A percentile compares a stretch with the other conserved stretches of the same genome.
phyloP scores from a whole-genome alignment of 805 yeast species.

The Kodamaea kaohsiungensis region DNA sequence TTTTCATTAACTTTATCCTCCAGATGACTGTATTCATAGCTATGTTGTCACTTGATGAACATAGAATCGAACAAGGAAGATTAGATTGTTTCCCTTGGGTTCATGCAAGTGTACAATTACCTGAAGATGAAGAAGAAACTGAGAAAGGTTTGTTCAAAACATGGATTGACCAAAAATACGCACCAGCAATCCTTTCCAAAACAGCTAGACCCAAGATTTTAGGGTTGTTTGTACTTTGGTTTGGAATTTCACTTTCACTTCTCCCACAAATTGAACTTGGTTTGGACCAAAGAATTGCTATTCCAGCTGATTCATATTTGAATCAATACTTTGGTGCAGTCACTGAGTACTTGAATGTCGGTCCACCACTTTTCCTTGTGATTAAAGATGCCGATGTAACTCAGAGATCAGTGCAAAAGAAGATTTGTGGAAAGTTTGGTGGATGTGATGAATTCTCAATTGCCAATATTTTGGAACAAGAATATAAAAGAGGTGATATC shows the following conservation, averaged over 20 bases:
- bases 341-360: conserved; percentile 72
- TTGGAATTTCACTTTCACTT: conserved; percentile 62
- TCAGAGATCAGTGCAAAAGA: conserved; percentile 59
- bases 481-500: conserved; percentile 60
- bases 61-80: conserved; percentile 56
- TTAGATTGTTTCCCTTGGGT: conserved; percentile 65
- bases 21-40: conserved; percentile 84
- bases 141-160: conserved; percentile 12
- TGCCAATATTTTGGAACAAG: conserved; percentile 82
- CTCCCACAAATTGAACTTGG: conserved; percentile 75
- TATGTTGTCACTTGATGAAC: conserved; percentile 65
- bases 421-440: conserved; percentile 84
- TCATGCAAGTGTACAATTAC: neutral
- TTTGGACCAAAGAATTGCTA: conserved; percentile 84
- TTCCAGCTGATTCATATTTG: conserved; percentile 81
- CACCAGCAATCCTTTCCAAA: conserved; percentile 57
- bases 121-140: conserved; percentile 7
- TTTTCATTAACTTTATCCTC: conserved; percentile 68
- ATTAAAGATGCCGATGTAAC: conserved; percentile 70
- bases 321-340: conserved; percentile 79
- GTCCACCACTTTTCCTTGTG: conserved; percentile 91
- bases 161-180: conserved; percentile 50
- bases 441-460: conserved; percentile 79
- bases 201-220: conserved; percentile 50
- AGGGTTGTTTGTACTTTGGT: conserved; percentile 57